phyloP scores from a whole-genome alignment of 345 rosid species.

The Populus davidiana region DNA sequence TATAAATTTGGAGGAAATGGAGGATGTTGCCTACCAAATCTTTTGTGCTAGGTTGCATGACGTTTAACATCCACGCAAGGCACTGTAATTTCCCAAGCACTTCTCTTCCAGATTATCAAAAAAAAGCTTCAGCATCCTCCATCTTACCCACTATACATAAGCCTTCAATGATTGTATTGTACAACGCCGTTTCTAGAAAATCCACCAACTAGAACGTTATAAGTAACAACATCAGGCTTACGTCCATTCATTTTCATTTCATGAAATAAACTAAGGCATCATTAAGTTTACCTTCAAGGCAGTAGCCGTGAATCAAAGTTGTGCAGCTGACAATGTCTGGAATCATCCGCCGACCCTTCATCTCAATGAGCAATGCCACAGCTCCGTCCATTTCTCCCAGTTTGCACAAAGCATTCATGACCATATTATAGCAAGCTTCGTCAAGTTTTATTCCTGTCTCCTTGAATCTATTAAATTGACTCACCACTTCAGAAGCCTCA shows the following conservation, averaged over 20 bases:
- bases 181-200: no score
- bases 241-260: slow-evolving; percentile 50
- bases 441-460: slow-evolving; percentile 48
- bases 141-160: slow-evolving; percentile 60
- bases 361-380: slow-evolving; percentile 43
- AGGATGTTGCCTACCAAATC: background rate
- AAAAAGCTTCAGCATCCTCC: slow-evolving; percentile 56
- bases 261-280: slow-evolving; percentile 47
- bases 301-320: slow-evolving; percentile 63
- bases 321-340: slow-evolving; percentile 69
- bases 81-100: slow-evolving; percentile 39
- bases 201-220: slow-evolving; percentile 34
- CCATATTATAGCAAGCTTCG: slow-evolving; percentile 51
- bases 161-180: slow-evolving; percentile 57
- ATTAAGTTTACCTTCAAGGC: slow-evolving; percentile 40
- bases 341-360: slow-evolving; percentile 44
- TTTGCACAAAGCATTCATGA: slow-evolving; percentile 57
- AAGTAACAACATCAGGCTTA: slow-evolving; percentile 53
- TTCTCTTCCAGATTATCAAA: slow-evolving; percentile 33
- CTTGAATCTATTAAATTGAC: slow-evolving; percentile 38
- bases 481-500: slow-evolving; percentile 28
- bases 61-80: background rate
- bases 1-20: background rate
- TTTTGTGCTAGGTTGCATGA: background rate
- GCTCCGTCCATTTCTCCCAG: slow-evolving; percentile 59